Percentiles rank a stretch among this genome's conserved stretches.
phyloP scores from a whole-genome alignment of 1,284 basidiomycete species.

The Puccinia coronata region DNA sequence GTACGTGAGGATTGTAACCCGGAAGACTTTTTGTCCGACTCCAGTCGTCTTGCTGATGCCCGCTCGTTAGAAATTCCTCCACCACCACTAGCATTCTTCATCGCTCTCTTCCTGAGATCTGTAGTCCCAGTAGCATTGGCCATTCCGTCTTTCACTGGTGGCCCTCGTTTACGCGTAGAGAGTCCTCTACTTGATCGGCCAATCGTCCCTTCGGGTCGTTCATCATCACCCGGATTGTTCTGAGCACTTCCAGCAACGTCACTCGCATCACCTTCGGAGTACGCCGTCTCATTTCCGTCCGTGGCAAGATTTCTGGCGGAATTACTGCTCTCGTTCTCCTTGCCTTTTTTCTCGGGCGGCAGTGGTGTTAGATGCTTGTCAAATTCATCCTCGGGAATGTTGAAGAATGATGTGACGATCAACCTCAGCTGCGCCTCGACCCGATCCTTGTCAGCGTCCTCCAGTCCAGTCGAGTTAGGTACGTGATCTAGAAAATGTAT shows the following conservation, averaged over 20 bases:
- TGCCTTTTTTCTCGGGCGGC: conserved; percentile 46
- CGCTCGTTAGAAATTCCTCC: conserved; percentile 36
- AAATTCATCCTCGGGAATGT: conserved; percentile 42
- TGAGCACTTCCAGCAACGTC: conserved; percentile 32
- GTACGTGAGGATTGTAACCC: not conserved
- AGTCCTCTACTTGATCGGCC: conserved; percentile 19
- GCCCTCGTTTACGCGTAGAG: conserved; percentile 32
- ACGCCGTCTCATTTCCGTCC: conserved; percentile 38
- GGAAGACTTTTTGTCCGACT: conserved; percentile 27
- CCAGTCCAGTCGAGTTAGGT: conserved; percentile 58
- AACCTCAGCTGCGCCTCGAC: conserved; percentile 44
- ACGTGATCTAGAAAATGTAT: conserved; percentile 58
- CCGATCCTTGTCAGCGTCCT: conserved; percentile 43
- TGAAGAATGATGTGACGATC: conserved; percentile 34
- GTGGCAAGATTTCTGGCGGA: conserved; percentile 26
- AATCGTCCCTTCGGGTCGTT: conserved; percentile 33
- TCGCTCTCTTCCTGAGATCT: conserved; percentile 48
- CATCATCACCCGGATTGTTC: conserved; percentile 30
- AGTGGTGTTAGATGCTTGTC: conserved; percentile 48
- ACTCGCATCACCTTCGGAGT: conserved; percentile 43
- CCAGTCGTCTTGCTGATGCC: conserved; percentile 38
- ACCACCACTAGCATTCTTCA: conserved; percentile 45
- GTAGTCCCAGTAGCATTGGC: conserved; percentile 6
- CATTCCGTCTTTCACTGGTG: conserved; percentile 25
- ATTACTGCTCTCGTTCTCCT: conserved; percentile 18